Conservation (phyloP, 2,329 filamentous ascomycete genomes). For the Talaromyces piceae region DNA sequence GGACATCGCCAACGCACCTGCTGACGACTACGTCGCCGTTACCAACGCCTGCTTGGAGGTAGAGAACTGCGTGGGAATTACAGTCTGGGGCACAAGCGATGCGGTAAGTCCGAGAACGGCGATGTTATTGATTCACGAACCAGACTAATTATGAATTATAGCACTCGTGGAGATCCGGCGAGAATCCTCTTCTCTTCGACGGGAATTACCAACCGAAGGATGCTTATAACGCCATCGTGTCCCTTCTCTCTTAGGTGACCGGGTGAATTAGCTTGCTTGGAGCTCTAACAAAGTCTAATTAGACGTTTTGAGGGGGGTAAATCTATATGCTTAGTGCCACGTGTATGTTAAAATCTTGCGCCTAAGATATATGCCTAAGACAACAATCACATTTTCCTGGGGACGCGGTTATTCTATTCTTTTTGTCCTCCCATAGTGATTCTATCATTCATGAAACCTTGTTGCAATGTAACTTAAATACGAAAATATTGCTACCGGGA, state of each 20-base stretch:
- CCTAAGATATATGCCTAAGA: neutral
- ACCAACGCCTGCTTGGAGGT: constrained; percentile 25
- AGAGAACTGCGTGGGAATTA: constrained; percentile 26
- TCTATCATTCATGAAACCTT: neutral
- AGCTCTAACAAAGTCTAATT: no score
- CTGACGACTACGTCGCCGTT: constrained; percentile 24
- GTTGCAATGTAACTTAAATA: neutral
- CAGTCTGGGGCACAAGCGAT: constrained; percentile 28
- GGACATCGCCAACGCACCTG: constrained; percentile 42
- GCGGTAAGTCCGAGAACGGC: neutral
- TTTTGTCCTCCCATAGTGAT: neutral
- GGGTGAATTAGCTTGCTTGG: no score
- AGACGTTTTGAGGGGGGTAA: no score
- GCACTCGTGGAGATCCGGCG: neutral
- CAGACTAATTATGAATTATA: neutral
- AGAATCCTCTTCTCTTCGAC: neutral
- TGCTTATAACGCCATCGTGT: neutral
- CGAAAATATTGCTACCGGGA: neutral
- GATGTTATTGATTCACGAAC: neutral
- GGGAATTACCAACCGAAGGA: neutral
- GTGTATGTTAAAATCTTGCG: neutral
- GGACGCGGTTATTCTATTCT: neutral
- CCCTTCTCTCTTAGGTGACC: neutral
- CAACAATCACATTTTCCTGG: neutral
- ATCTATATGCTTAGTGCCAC: no score